Evolutionary conservation across 2,329 filamentous ascomycete species (phyloP), one percentile per base, ranked within the genome.

Genomic region (Talaromyces verruculosus): DNA sequence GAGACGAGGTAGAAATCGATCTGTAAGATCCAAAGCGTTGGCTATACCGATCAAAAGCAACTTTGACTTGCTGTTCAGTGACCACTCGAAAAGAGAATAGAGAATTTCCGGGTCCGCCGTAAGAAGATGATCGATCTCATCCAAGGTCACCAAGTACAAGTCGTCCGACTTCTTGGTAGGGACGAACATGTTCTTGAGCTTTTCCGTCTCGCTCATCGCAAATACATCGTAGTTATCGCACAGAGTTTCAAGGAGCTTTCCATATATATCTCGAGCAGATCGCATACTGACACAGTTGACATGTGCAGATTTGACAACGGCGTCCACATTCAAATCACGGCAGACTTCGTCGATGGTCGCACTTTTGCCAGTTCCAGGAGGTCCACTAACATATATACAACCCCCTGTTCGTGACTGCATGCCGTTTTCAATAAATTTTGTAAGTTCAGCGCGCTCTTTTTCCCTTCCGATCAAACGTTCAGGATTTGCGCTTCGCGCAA

Each of bases 211-310:
- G 59, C 91, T 87, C 67, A 85, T 86, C 71, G 91, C 90, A 10
- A 85, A 79, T 41, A 88, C 76, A 47, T 89, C 85, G 37, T 85
- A 83, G 64, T 88, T 83, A 13, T 84, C 84, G 65, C 89, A 82
- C 49, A 94, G 87, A 64, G 86, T 85, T 69, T 91, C 88, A 13
- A 94, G 80, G 19, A 99, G 82, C 22, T 89, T 93, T 68, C 85
- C 85, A 78, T 96, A 96, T 25, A 99, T 84, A 74, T 97, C 93
- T 70, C 88, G 89, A 1, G 93, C 91, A 39, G 88, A 92, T 74
- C 95, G 96, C 78, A 97, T 89, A 78, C 93, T 97, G 89, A 97
- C 97, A 79, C 95, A 99, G 77, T 99, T 99, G 83, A 99, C 85
- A 74, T 93, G 94, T 2, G 89, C 88, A 63, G 89, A 88, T 72